Evolutionary conservation across 805 yeast genomes (phyloP).

Genomic region (Candida germanica): DNA sequence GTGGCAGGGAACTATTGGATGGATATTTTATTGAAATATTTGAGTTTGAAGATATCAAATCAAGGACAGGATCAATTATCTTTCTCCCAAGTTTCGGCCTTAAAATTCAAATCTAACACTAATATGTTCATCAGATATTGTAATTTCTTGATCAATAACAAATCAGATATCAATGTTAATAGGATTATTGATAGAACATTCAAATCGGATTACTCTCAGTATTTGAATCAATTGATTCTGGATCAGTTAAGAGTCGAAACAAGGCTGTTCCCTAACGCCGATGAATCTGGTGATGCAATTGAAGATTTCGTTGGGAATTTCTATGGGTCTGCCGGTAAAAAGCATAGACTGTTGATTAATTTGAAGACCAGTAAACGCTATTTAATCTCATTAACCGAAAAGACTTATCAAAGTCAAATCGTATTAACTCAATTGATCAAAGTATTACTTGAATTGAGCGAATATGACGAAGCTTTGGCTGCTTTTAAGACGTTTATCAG

Average conservation of each 20-base stretch:
- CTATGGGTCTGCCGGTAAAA: slow-evolving; percentile 24
- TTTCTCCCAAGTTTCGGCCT: slow-evolving; percentile 13
- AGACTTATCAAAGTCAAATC: slow-evolving; percentile 36
- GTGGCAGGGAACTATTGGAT: slow-evolving; percentile 37
- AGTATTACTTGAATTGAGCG: slow-evolving; percentile 29
- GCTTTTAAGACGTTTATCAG: slow-evolving; percentile 36
- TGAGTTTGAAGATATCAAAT: slow-evolving; percentile 16
- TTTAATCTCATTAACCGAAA: slow-evolving; percentile 27
- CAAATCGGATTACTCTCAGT: slow-evolving; percentile 24
- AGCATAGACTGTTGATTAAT: slow-evolving; percentile 12
- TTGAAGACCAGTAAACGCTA: slow-evolving; percentile 28
- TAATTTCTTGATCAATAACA: slow-evolving; percentile 22
- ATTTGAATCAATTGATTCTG: slow-evolving; percentile 18
- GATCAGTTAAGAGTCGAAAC: slow-evolving; percentile 13
- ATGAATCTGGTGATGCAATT: slow-evolving; percentile 14
- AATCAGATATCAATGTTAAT: slow-evolving; percentile 11
- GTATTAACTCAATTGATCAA: slow-evolving; percentile 32
- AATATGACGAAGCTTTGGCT: slow-evolving; percentile 43
- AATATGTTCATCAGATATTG: slow-evolving; percentile 23
- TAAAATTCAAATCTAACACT: slow-evolving; percentile 24
- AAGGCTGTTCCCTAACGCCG: slow-evolving; percentile 31
- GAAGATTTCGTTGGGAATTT: slow-evolving; percentile 29
- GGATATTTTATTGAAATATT: slow-evolving; percentile 21
- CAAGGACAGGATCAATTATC: slow-evolving; percentile 17
- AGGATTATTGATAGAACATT: slow-evolving; percentile 14